These are phyloP conservation scores for Gloeophyllum trabeum DNA, from an alignment of 768 basidiomycete genomes.

Conservation along the genomic window DNA sequence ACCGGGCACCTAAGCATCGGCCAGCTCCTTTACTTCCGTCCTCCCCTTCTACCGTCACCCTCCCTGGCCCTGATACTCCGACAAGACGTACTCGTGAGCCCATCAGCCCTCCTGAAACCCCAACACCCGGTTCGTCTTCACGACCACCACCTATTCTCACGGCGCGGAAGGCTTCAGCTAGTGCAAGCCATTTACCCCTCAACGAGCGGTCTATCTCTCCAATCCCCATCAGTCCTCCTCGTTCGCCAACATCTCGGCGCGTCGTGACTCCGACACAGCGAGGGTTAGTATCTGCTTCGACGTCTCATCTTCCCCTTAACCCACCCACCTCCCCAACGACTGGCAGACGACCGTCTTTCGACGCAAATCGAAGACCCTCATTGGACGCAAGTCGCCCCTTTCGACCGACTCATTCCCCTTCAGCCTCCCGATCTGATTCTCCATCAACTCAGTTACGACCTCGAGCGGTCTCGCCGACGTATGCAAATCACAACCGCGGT, in stretches of 20 bases:
- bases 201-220: not conserved
- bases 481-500: too few species aligned
- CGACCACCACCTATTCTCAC: constrained; percentile 22
- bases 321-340: constrained; percentile 22
- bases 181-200: constrained; percentile 12
- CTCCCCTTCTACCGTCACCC: constrained; percentile 5
- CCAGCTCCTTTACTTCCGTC: constrained; percentile 12
- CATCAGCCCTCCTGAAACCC: constrained; percentile 35
- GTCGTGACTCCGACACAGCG: not conserved
- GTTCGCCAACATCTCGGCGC: not conserved
- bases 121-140: constrained; percentile 29
- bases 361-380: constrained; percentile 5
- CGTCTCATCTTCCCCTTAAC: constrained; percentile 28
- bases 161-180: constrained; percentile 18
- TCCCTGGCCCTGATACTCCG: constrained; percentile 9
- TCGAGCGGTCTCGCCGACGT: too few species aligned
- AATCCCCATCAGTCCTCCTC: not conserved
- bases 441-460: too few species aligned
- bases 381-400: constrained; percentile 26
- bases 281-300: constrained; percentile 20
- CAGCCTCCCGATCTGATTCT: constrained; percentile 8
- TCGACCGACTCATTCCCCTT: constrained; percentile 8
- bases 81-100: constrained; percentile 26
- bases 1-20: not conserved
- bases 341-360: constrained; percentile 22